Evolutionary conservation across 192 early-diverging fungal genomes (phyloP), one percentile per base, ranked within the genome.

Genomic region (Coemansia guatemalensis): DNA sequence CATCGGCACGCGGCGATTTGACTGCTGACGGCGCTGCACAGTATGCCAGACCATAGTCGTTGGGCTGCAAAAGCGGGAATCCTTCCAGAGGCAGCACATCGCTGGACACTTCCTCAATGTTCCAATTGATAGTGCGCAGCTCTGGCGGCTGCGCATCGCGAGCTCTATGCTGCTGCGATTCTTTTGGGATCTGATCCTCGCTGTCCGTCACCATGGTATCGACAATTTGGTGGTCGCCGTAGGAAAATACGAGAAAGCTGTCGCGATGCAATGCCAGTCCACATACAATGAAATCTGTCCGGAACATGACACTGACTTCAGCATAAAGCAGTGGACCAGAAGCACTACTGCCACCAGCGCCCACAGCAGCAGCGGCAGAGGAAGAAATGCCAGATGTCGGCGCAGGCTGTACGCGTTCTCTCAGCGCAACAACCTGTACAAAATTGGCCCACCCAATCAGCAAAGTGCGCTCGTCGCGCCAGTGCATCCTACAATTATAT

Each of bases 391-490:
- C 25, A n/a, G 56, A 17, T 56, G 60, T 51, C 27, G 52, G 25
- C 12, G 47, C 30, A 30, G 52, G 48, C 62, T 54, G 49, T 35
- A 35, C 17, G 0, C 71, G 69, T 24, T 73, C 89, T 61, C 87
- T 88, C 27, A 99, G 84, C 2, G 82, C 76, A 17, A 91, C 91
- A 11, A 97, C 83, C 66, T 92, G 96, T 39, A 99, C 92, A 57
- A 83, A 86, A 66, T 98, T 90, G 8, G 93, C 97, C 97, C 97
- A 99, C 0, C 94, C 97, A 58, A 97, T 88, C 18, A 97, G 66
- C 47, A 99, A 74, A 5, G 88, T 88, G 17, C 65, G 81, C 26
- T 89, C 86, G 41, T 86, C 85, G 56, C 86, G 88, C 97, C 97
- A 99, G 67, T 86, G 86, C 52, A 99, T 64, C 47, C 92, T 87